Percentiles rank a stretch among this genome's conserved stretches.
phyloP scores from a whole-genome alignment of 257 asterid species.

The Jasminum sambac region DNA sequence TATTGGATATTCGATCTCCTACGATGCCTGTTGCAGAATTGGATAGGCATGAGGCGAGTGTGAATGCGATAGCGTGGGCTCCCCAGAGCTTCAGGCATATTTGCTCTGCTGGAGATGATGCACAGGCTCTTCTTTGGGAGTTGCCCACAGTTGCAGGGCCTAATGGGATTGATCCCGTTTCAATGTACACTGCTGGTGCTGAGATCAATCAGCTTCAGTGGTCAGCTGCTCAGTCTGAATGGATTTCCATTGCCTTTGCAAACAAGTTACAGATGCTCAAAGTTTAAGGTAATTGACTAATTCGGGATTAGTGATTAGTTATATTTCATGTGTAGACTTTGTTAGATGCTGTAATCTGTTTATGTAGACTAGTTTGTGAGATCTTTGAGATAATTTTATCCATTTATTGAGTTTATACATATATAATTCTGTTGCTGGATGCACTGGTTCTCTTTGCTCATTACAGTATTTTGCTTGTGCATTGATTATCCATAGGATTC shows the following conservation, averaged over 20 bases:
- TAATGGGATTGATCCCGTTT: conserved; percentile 84
- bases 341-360: not conserved
- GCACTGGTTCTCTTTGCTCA: not conserved
- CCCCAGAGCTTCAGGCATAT: conserved; percentile 87
- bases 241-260: conserved; percentile 87
- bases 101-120: conserved; percentile 91
- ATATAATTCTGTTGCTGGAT: not conserved
- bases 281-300: conserved; percentile 58
- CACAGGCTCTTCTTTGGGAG: conserved; percentile 88
- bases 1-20: conserved; percentile 80
- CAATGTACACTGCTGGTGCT: conserved; percentile 59
- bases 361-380: not conserved
- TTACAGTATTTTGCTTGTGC: not conserved
- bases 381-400: not conserved
- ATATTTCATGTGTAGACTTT: not conserved
- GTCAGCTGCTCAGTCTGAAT: conserved; percentile 78
- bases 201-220: conserved; percentile 95
- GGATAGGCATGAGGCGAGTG: conserved; percentile 85
- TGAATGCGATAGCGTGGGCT: conserved; percentile 91
- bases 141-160: conserved; percentile 90
- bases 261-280: conserved; percentile 85
- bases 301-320: not conserved
- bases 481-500: not conserved
- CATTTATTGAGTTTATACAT: not conserved
- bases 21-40: conserved; percentile 85